phyloP scores from a whole-genome alignment of 2,329 filamentous ascomycete species.

The Colletotrichum sp. region DNA sequence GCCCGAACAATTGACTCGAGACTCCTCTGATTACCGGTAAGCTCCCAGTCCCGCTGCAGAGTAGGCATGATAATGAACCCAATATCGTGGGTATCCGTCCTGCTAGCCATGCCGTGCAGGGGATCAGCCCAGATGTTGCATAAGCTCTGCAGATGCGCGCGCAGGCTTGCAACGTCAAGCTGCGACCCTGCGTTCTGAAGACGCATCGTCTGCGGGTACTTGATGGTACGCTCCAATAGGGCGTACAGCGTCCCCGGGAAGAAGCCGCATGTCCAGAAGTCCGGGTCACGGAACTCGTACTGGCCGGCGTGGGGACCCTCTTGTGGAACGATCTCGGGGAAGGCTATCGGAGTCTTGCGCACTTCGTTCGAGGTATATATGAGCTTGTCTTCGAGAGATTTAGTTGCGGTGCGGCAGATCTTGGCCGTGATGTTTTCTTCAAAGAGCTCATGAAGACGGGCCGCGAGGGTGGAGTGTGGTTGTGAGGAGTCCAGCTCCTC shows the following conservation, averaged over 20 bases:
- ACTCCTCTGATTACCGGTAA: slow-evolving; percentile 44
- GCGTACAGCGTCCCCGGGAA: slow-evolving; percentile 42
- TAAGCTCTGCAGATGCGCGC: slow-evolving; percentile 20
- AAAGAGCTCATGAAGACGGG: not conserved
- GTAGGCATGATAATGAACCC: slow-evolving; percentile 59
- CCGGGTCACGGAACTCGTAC: slow-evolving; percentile 33
- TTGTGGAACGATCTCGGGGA: slow-evolving; percentile 37
- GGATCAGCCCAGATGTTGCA: slow-evolving; percentile 36
- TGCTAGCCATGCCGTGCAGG: slow-evolving; percentile 39
- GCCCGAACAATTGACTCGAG: slow-evolving; percentile 45
- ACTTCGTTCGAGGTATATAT: not conserved
- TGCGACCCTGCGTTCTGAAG: not conserved
- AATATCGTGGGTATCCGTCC: slow-evolving; percentile 59
- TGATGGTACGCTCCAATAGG: slow-evolving; percentile 36
- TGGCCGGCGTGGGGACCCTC: slow-evolving; percentile 27
- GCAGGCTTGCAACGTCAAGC: not conserved
- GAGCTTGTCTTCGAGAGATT: slow-evolving; percentile 7
- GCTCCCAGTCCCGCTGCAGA: slow-evolving; percentile 50
- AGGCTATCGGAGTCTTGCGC: slow-evolving; percentile 17
- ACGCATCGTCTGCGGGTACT: slow-evolving; percentile 27
- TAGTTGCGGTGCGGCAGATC: slow-evolving; percentile 11
- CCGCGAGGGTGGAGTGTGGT: not conserved
- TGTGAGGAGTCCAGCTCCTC: not conserved
- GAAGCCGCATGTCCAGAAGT: slow-evolving; percentile 49
- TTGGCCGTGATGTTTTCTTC: slow-evolving; percentile 19